These are phyloP conservation scores for Anthoceros angustus DNA, from an alignment of 225 moss, liverwort and hornwort genomes.

Conservation along the genomic window DNA sequence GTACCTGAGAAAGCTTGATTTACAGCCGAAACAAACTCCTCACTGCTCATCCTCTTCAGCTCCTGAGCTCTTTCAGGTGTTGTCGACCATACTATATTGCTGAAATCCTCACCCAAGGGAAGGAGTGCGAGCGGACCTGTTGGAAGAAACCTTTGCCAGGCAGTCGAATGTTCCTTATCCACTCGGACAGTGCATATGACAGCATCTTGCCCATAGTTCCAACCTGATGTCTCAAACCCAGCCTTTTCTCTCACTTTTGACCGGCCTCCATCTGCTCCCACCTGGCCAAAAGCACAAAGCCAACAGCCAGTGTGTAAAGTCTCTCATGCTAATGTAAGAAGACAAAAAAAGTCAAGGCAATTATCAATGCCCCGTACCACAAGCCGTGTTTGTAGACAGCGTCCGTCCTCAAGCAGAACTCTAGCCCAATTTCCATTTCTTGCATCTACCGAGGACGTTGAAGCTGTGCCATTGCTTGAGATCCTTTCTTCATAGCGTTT, in stretches of 20 bases:
- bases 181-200: slow-evolving; percentile 89
- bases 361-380: slow-evolving; percentile 83
- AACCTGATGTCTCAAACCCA: slow-evolving; percentile 62
- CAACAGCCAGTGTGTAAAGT: not conserved
- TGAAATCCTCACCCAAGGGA: slow-evolving; percentile 50
- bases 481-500: slow-evolving; percentile 11
- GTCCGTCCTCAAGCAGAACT: slow-evolving; percentile 66
- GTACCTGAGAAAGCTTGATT: slow-evolving; percentile 59
- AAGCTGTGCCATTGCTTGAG: slow-evolving; percentile 9
- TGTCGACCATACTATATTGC: slow-evolving; percentile 99
- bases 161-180: slow-evolving; percentile 48
- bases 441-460: not conserved
- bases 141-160: slow-evolving; percentile 93
- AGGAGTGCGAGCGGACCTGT: slow-evolving; percentile 77
- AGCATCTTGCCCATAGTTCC: slow-evolving; percentile 77
- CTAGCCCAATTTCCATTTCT: slow-evolving; percentile 43
- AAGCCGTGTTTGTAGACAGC: slow-evolving; percentile 49
- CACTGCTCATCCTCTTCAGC: slow-evolving; percentile 51
- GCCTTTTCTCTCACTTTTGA: slow-evolving; percentile 79
- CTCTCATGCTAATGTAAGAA: not conserved
- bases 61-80: slow-evolving; percentile 54
- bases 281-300: slow-evolving; percentile 15
- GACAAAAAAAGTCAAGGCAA: not conserved
- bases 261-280: slow-evolving; percentile 86
- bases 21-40: slow-evolving; percentile 49